A percentile compares a stretch with the other conserved stretches of the same genome.
Evolutionary conservation across 2,329 filamentous ascomycete species (phyloP).

Genomic region (Elsinoe ampelina): DNA sequence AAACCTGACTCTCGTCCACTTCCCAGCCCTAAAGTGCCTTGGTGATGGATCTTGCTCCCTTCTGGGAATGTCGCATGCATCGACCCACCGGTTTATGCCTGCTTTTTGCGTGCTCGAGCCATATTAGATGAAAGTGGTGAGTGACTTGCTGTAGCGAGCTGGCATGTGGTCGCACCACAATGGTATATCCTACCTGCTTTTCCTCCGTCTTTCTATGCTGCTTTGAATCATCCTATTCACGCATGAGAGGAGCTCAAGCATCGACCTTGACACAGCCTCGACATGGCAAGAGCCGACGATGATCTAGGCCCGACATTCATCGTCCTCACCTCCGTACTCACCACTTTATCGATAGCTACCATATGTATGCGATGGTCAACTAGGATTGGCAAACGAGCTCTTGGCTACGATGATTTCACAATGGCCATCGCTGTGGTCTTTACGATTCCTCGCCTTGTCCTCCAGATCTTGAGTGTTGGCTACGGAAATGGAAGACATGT

Average conservation of each 20-base stretch:
- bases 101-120: not conserved
- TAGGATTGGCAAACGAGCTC: constrained; percentile 2
- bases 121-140: not conserved
- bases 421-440: constrained; percentile 26
- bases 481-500: constrained; percentile 34
- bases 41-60: not conserved
- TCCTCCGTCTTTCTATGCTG: not conserved
- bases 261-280: not conserved
- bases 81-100: not conserved
- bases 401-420: constrained; percentile 33
- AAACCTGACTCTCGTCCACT: not conserved
- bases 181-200: not conserved
- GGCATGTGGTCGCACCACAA: not conserved
- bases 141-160: not conserved
- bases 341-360: constrained; percentile 13
- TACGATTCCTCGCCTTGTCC: constrained; percentile 25
- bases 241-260: not conserved
- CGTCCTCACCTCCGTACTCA: constrained; percentile 14
- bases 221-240: not conserved
- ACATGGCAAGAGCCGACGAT: constrained; percentile 7
- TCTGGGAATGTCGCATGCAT: constrained; percentile 8
- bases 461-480: constrained; percentile 29
- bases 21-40: not conserved
- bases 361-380: constrained; percentile 13
- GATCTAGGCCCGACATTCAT: constrained; percentile 15